Percentiles rank a stretch among this genome's conserved stretches.
phyloP scores from a whole-genome alignment of 305 asterid species.

The Solanum hybrid region DNA sequence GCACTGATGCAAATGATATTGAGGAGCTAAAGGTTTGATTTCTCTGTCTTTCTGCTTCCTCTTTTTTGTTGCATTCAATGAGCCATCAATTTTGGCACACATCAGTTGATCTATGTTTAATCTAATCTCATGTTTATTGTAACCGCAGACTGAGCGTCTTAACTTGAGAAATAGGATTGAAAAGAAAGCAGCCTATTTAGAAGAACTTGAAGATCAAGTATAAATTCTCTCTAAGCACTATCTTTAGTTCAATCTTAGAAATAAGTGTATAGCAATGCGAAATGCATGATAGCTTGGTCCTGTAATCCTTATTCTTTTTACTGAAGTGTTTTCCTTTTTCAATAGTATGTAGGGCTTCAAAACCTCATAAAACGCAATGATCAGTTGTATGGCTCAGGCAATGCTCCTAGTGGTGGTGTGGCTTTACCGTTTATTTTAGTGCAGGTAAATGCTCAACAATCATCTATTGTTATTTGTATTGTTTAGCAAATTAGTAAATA shows the following conservation, averaged over 20 bases:
- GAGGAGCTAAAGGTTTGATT: conserved; percentile 77
- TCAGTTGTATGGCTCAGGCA: conserved; percentile 71
- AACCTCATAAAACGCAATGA: conserved; percentile 77
- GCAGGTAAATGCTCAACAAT: conserved; percentile 46
- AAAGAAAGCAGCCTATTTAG: conserved; percentile 81
- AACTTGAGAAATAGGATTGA: conserved; percentile 65
- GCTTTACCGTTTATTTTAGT: conserved; percentile 94
- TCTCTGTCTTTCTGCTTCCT: background rate
- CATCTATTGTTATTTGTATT: background rate
- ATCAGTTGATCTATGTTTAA: background rate
- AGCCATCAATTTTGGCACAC: background rate
- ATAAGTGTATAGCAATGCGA: too few species aligned
- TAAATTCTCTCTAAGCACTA: conserved; percentile 7
- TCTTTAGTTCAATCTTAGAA: background rate
- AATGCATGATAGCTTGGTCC: background rate
- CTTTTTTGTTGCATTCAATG: background rate
- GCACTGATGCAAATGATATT: conserved; percentile 72
- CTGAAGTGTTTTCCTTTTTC: background rate
- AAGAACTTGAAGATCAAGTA: conserved; percentile 94
- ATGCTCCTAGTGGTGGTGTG: conserved; percentile 92
- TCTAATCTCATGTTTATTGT: background rate
- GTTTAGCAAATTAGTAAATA: background rate
- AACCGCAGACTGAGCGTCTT: conserved; percentile 62
- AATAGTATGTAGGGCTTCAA: conserved; percentile 73
- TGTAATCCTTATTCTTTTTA: background rate